These are phyloP conservation scores for Rubroshorea leprosula DNA, from an alignment of 345 rosid genomes.

Conservation along the genomic window DNA sequence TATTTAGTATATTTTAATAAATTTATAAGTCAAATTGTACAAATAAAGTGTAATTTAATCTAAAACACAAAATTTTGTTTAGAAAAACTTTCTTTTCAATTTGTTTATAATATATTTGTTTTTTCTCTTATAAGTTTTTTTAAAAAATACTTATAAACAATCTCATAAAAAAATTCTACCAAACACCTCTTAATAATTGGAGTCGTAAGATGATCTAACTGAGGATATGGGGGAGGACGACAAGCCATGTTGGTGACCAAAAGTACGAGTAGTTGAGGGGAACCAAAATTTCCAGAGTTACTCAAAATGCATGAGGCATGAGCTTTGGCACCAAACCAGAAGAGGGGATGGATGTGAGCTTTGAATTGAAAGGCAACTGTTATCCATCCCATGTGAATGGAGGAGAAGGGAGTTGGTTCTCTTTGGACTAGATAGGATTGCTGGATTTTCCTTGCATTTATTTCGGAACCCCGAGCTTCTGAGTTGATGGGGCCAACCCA, in stretches of 20 bases:
- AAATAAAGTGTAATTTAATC: too few relatives aligned
- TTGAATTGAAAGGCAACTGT: slow-evolving; percentile 22
- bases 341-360: slow-evolving; percentile 8
- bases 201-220: too few relatives aligned
- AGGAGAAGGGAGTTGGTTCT: neutral
- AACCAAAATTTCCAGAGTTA: neutral
- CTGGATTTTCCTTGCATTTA: neutral
- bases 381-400: slow-evolving; percentile 5
- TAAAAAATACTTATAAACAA: too few relatives aligned
- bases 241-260: neutral
- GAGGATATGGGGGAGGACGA: neutral
- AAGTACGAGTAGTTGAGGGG: neutral
- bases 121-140: too few relatives aligned
- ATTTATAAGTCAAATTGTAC: too few relatives aligned
- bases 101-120: too few relatives aligned
- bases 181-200: neutral
- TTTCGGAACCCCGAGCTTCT: neutral
- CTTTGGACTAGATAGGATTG: neutral
- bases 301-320: slow-evolving; percentile 20
- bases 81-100: too few relatives aligned
- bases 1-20: too few relatives aligned
- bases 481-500: neutral
- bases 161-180: too few relatives aligned
- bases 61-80: too few relatives aligned
- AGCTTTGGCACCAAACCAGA: slow-evolving; percentile 16